Conservation (phyloP, 306 rosid genomes). For the cucumber (Cucumis sativus) region Cucumber_9930_V3 NC_026657.2:9994001-9994500, state of each 20-base stretch:
- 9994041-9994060: background rate
- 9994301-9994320: no score
- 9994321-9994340: no score
- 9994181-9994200: background rate
- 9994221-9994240: background rate
- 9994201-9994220: background rate
- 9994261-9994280: background rate
- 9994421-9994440: background rate
- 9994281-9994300: no score
- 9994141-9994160: background rate
- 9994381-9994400: background rate
- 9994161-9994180: background rate
- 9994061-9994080: background rate
- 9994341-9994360: background rate
- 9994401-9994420: background rate
- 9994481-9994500: no score
- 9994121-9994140: background rate
- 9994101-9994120: background rate
- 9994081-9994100: background rate
- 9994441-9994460: background rate
- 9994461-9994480: no score
- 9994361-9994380: background rate
- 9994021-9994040: slow-evolving; percentile 15
- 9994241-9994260: background rate
- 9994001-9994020: slow-evolving; percentile 27